Conservation (phyloP, 441 rosid species). For the Gossypium davidsonii region DNA sequence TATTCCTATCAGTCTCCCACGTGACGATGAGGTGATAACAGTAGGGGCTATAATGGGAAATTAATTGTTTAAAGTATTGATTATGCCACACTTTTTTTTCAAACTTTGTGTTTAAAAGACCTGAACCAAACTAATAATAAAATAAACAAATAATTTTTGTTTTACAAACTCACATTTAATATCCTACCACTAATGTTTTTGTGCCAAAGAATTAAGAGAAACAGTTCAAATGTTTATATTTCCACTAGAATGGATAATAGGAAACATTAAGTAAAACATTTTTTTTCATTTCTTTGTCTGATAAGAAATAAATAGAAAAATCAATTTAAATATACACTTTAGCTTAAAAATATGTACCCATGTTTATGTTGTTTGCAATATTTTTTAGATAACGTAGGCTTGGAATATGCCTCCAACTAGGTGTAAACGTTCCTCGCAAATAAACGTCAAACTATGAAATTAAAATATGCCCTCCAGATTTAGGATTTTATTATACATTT, state of each 20-base stretch:
- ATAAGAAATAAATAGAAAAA: no score
- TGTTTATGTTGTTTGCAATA: background rate
- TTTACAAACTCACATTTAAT: no score
- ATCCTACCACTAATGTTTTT: no score
- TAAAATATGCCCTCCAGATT: no score
- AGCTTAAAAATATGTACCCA: background rate
- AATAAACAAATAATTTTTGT: no score
- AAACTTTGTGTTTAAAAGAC: background rate
- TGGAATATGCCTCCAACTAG: background rate
- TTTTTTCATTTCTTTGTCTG: background rate
- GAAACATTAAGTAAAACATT: background rate
- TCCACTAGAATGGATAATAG: background rate
- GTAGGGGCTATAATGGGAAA: background rate
- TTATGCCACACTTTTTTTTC: background rate
- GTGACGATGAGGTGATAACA: background rate
- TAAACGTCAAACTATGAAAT: no score
- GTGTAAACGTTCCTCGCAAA: background rate
- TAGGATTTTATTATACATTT: no score
- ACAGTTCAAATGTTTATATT: no score
- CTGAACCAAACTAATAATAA: background rate
- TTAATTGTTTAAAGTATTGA: background rate
- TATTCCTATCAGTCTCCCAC: no score
- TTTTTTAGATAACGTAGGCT: background rate
- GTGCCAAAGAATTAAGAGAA: no score
- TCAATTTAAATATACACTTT: background rate